Conservation (phyloP, 768 basidiomycete species). For the Leucogyrophana mollusca region DNA sequence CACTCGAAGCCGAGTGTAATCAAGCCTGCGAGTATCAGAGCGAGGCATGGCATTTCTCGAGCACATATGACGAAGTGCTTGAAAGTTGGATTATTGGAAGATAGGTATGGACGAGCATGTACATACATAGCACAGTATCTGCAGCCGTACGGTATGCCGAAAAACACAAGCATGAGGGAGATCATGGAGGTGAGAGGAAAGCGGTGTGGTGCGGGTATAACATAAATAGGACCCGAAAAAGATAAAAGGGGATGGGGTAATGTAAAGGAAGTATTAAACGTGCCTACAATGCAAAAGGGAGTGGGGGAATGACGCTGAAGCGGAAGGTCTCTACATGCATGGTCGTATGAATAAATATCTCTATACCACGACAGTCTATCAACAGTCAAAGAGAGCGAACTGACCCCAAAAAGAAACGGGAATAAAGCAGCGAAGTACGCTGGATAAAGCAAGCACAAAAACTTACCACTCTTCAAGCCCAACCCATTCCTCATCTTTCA, state of each 20-base stretch:
- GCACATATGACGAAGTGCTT: too few species aligned
- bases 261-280: not conserved
- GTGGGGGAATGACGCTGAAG: too few species aligned
- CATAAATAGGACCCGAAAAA: too few species aligned
- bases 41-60: too few species aligned
- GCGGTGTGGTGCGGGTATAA: not conserved
- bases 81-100: too few species aligned
- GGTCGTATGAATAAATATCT: not conserved
- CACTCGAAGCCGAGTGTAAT: too few species aligned
- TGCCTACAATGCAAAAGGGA: not conserved
- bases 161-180: not conserved
- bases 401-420: not conserved
- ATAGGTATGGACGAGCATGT: too few species aligned
- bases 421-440: not conserved
- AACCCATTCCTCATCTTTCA: conserved; percentile 30
- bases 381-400: not conserved
- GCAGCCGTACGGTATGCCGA: too few species aligned
- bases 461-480: conserved; percentile 29
- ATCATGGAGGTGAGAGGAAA: conserved; percentile 1
- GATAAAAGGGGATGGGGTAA: not conserved
- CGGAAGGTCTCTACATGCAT: not conserved
- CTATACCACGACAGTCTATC: not conserved
- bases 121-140: too few species aligned
- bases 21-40: too few species aligned
- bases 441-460: not conserved